Evolutionary conservation across 2,329 filamentous ascomycete species (phyloP).

Genomic region (Claviceps africana): DNA sequence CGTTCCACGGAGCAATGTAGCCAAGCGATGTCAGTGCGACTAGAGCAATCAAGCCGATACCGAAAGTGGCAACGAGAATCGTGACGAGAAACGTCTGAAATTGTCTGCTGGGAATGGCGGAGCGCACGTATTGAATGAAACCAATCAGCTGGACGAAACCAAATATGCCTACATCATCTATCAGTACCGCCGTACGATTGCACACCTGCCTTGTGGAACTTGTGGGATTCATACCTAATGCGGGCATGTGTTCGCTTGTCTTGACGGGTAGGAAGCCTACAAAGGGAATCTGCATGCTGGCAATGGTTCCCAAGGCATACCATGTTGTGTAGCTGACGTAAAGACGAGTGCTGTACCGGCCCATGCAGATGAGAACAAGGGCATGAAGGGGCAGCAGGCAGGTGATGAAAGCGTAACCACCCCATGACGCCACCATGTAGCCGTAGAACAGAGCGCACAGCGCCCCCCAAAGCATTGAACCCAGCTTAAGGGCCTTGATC

Average conservation of each 20-base stretch:
- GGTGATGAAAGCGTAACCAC: constrained; percentile 98
- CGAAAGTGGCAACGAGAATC: constrained; percentile 61
- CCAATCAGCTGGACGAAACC: constrained; percentile 87
- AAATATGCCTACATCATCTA: constrained; percentile 58
- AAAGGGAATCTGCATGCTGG: constrained; percentile 98
- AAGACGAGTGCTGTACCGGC: constrained; percentile 80
- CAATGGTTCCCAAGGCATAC: constrained; percentile 91
- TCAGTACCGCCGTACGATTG: constrained; percentile 9
- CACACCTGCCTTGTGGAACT: background rate
- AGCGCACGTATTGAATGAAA: constrained; percentile 79
- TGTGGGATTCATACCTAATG: constrained; percentile 51
- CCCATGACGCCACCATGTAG: constrained; percentile 99
- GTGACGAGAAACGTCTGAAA: constrained; percentile 81
- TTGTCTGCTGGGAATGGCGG: constrained; percentile 80
- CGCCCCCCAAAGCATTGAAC: constrained; percentile 92
- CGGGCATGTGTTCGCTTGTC: constrained; percentile 97
- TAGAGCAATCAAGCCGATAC: constrained; percentile 58
- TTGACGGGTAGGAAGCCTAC: constrained; percentile 93
- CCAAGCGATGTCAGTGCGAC: constrained; percentile 78
- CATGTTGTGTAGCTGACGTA: constrained; percentile 97
- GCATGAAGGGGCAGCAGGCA: constrained; percentile 89
- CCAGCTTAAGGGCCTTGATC: constrained; percentile 96
- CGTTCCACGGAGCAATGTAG: constrained; percentile 92
- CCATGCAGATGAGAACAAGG: constrained; percentile 92
- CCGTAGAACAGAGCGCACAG: constrained; percentile 93